phyloP scores from a whole-genome alignment of 2,329 filamentous ascomycete genomes.

The Aspergillus brunneoviolaceus region DNA sequence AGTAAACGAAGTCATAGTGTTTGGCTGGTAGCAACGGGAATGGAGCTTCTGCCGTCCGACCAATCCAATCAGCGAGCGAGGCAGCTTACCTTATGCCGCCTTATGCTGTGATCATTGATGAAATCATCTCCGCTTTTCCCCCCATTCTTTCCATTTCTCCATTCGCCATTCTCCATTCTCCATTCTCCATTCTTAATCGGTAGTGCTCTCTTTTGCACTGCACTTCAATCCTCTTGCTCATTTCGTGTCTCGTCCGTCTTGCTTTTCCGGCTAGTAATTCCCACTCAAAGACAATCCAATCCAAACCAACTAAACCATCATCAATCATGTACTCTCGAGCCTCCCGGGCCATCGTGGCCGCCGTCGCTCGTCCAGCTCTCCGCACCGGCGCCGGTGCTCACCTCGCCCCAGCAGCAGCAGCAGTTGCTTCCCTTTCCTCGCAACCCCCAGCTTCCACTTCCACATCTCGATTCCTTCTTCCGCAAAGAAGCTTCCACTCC shows the following conservation, averaged over 20 bases:
- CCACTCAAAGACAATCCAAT: background rate
- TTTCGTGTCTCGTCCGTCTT: background rate
- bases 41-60: background rate
- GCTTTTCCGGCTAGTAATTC: background rate
- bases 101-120: constrained; percentile 5
- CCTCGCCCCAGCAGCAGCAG: constrained; percentile 15
- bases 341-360: constrained; percentile 39
- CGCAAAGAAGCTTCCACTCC: constrained; percentile 34
- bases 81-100: background rate
- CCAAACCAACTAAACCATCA: background rate
- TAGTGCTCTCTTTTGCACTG: background rate
- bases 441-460: constrained; percentile 1
- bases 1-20: background rate
- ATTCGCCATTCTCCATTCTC: background rate
- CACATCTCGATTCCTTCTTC: constrained; percentile 12
- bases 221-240: background rate
- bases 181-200: background rate
- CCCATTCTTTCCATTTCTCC: constrained; percentile 1
- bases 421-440: constrained; percentile 14
- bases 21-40: too few species aligned
- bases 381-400: constrained; percentile 18
- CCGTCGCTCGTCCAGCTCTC: constrained; percentile 18
- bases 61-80: too few species aligned
- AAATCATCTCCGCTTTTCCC: constrained; percentile 10
- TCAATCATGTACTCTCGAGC: constrained; percentile 41